Evolutionary conservation across 1,139 yeast species (phyloP), one percentile per base, ranked within the genome.

Genomic region (Candida neerlandica): DNA sequence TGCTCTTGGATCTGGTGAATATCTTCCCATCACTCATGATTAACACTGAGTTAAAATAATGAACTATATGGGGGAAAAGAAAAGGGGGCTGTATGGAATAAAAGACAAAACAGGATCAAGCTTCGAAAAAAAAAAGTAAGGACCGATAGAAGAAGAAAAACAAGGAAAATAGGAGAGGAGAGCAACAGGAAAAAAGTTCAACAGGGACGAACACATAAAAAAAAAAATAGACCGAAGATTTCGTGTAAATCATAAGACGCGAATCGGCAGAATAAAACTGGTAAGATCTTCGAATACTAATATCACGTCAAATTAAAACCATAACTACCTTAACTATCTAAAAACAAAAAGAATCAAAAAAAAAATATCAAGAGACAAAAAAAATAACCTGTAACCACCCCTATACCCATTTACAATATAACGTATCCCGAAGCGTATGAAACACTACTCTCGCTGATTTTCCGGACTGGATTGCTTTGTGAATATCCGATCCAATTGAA

Each of bases 391-490:
- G 14, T 11, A 33, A 42, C 45, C 32, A 14, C 12, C 14, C 6
- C 15, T 11, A n/a, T 44, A 19, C 15, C 34, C 35, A 15, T 21
- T 15, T 26, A 49, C 37, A 52, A 40, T 27, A 43, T 47, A 9
- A 67, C 89, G 61, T 81, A 89, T 0, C 96, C 98, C 44, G 96
- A 82, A 0, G 95, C 96, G 64, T 94, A 94, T 51, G 96, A 86
- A 42, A 94, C 96, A 69, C 97, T 86, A 58, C 92, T 83, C 47
- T 91, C 97, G 18, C 62, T 55, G 1, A 71, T 58, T 16, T 65
- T 62, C 0, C 58, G 59, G 1, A 78, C 96, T 21, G 67, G 65
- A 46, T 84, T 81, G 60, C 96, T 88, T 66, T 94, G 98, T 1
- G 86, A 73, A 63, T 94, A 94, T 0, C 89, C 91, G 16, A 86